Evolutionary conservation across 2,329 filamentous ascomycete genomes (phyloP), one percentile per base, ranked within the genome.

Genomic region (Talaromyces sp.): DNA sequence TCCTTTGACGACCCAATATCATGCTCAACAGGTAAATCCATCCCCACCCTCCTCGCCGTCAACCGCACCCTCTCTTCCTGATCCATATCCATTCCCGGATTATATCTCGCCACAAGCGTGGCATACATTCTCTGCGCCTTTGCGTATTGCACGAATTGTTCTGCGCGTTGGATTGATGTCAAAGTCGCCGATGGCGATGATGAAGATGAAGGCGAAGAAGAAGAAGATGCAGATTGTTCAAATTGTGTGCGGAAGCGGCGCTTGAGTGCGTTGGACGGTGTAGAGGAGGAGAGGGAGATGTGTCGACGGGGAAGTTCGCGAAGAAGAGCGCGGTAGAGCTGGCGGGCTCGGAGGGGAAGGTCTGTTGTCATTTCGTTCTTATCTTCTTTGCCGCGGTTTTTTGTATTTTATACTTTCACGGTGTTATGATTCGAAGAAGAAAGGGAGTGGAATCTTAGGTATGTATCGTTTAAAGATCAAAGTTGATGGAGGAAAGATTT

Each of bases 1-100:
- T 63, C n/a, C 13, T 47, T 37, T n/a, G 31, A 22, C 6, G 11
- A 6, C 3, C 10, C 64, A 62, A 65, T 43, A 54, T 68, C 70
- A 62, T 78, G 88, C 78, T 91, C 88, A 37, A 86, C 77, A 0
- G 94, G 94, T 78, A 98, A 75, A 78, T 97, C 86, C 90, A 97
- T 92, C 19, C 94, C 95, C 47, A 98, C 93, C 74, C 91, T 87
- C 78, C 92, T 83, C 9, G 95, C 95, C 62, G 91, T 90, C 81
- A 97, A 81, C 65, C 92, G 82, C 49, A 97, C 88, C 67, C 91
- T 85, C 81, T 98, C 93, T 74, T 88, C 84, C 79, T 96, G 88
- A 75, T 90, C 87, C 89, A 97, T 91, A 70, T 87, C 86, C 87
- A 96, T 92, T 19, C 93, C 93, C 0, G 93, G 93, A 77, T 98